A percentile compares a stretch with the other conserved stretches of the same genome.
Conservation (phyloP, 495 filamentous ascomycete genomes). For the Penicillium canescens region DNA sequence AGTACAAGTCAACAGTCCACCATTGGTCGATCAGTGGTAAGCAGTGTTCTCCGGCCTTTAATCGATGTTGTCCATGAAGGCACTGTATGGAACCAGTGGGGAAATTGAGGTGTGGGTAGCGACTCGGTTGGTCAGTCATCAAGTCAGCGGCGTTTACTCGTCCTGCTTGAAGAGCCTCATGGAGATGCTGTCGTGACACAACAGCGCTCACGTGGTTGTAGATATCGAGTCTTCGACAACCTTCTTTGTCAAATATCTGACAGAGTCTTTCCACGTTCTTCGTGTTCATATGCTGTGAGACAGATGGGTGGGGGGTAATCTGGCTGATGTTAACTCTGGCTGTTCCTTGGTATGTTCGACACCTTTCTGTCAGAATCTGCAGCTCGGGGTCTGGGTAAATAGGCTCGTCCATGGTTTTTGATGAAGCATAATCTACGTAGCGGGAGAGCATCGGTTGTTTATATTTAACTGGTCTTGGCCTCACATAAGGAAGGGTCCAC, state of each 20-base stretch:
- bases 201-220: constrained; percentile 27
- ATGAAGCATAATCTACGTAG: not conserved
- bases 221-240: constrained; percentile 22
- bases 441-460: not conserved
- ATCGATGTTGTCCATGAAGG: constrained; percentile 36
- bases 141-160: constrained; percentile 4
- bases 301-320: constrained; percentile 15
- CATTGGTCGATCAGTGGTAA: constrained; percentile 26
- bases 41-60: constrained; percentile 27
- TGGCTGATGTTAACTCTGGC: constrained; percentile 17
- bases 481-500: not conserved
- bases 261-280: constrained; percentile 25
- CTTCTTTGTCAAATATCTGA: constrained; percentile 25
- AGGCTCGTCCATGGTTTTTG: constrained; percentile 6
- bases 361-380: constrained; percentile 3
- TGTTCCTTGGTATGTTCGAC: constrained; percentile 17
- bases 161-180: constrained; percentile 3
- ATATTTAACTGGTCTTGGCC: constrained; percentile 1
- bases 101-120: constrained; percentile 11
- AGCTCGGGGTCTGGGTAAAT: constrained; percentile 7
- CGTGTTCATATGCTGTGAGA: constrained; percentile 6
- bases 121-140: constrained; percentile 7
- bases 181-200: constrained; percentile 20
- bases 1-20: constrained; percentile 43
- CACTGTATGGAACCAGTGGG: constrained; percentile 17